Evolutionary conservation across 352 stramenopile species (phyloP).

Genomic region (Pseudoperonospora humuli): DNA sequence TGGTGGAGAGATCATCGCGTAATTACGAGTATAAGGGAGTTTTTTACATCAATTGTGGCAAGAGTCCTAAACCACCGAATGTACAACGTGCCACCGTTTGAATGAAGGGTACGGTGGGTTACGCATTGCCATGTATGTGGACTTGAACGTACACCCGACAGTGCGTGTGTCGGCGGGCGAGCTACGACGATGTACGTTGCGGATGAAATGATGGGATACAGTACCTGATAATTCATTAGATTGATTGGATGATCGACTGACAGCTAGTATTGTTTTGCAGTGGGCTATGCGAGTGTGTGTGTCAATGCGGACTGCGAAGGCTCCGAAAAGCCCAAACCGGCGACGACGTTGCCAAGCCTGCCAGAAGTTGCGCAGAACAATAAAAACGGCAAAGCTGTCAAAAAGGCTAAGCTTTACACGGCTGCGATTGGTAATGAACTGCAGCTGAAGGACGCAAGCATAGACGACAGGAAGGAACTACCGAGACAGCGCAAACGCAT

Average conservation of each 20-base stretch:
- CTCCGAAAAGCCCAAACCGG: conserved; percentile 46
- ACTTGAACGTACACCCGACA: conserved; percentile 61
- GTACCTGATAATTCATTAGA: not conserved
- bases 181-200: conserved; percentile 47
- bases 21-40: conserved; percentile 12
- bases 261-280: conserved; percentile 20
- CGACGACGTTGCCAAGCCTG: conserved; percentile 24
- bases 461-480: conserved; percentile 17
- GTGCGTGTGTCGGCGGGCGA: conserved; percentile 44
- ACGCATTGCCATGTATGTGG: conserved; percentile 51
- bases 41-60: conserved; percentile 6
- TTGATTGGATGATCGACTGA: not conserved
- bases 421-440: conserved; percentile 30
- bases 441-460: conserved; percentile 25
- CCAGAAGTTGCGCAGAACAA: conserved; percentile 26
- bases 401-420: conserved; percentile 65
- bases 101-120: not conserved
- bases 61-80: not conserved
- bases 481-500: conserved; percentile 60
- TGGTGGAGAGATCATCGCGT: conserved; percentile 10
- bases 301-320: conserved; percentile 54
- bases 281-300: conserved; percentile 55
- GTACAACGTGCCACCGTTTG: not conserved
- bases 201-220: not conserved
- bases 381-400: conserved; percentile 31